phyloP scores from a whole-genome alignment of 208 protist genomes.

The Tetramitus jugosus region DNA sequence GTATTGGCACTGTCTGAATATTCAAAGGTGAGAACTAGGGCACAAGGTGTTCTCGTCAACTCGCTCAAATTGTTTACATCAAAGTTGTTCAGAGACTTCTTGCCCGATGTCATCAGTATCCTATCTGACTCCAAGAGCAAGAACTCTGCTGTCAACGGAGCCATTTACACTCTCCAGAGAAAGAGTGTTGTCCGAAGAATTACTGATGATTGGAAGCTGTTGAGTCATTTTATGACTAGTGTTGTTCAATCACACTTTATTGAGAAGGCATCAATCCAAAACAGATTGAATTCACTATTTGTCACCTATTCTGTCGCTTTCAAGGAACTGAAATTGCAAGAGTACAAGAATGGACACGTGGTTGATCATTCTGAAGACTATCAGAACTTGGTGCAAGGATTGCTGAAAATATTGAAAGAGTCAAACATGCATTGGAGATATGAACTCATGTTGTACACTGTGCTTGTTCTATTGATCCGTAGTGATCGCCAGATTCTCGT shows the following conservation, averaged over 20 bases:
- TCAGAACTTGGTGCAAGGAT: neutral
- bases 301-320: neutral
- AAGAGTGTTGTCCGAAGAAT: neutral
- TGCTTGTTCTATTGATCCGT: neutral
- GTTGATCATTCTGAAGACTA: neutral
- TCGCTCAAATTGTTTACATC: neutral
- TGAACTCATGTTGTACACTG: neutral
- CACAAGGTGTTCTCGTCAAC: neutral
- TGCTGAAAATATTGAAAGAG: neutral
- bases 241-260: neutral
- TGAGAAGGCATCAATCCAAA: slow-evolving; percentile 2
- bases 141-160: neutral
- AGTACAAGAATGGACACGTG: too few species aligned
- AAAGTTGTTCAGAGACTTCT: neutral
- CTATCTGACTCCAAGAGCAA: neutral
- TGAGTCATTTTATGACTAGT: neutral
- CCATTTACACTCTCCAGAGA: neutral
- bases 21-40: neutral
- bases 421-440: slow-evolving; percentile 12
- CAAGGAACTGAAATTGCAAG: neutral
- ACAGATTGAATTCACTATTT: neutral
- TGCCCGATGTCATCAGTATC: neutral
- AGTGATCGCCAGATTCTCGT: neutral
- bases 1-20: neutral
- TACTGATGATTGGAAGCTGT: neutral